Evolutionary conservation across 495 filamentous ascomycete species (phyloP).

Genomic region (Evernia prunastri): DNA sequence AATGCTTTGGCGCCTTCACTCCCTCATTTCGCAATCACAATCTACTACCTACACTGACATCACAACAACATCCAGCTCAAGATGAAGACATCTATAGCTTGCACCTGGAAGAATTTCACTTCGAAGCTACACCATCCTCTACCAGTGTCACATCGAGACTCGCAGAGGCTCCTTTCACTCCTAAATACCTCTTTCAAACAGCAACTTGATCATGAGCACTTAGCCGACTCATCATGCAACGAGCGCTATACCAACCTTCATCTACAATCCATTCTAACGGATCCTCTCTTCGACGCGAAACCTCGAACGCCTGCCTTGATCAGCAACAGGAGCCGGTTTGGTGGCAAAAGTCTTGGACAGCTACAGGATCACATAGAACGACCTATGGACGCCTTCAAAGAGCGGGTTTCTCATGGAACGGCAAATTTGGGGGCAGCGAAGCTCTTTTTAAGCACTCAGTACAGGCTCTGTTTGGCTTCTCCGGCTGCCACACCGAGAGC

Average conservation of each 20-base stretch:
- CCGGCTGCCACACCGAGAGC: slow-evolving; percentile 25
- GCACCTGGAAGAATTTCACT: slow-evolving; percentile 43
- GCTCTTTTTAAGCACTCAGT: slow-evolving; percentile 31
- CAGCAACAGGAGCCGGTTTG: slow-evolving; percentile 11
- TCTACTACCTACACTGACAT: not conserved
- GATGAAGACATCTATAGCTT: slow-evolving; percentile 40
- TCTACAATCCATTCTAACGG: slow-evolving; percentile 60
- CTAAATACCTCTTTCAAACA: slow-evolving; percentile 72
- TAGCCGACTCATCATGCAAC: slow-evolving; percentile 30
- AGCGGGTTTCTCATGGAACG: slow-evolving; percentile 35
- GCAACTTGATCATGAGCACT: slow-evolving; percentile 63
- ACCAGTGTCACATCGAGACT: slow-evolving; percentile 57
- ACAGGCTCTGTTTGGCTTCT: slow-evolving; percentile 28
- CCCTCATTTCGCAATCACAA: not conserved
- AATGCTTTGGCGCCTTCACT: not conserved
- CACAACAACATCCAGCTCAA: not conserved
- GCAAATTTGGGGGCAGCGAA: slow-evolving; percentile 22
- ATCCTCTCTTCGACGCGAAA: slow-evolving; percentile 50
- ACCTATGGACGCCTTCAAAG: slow-evolving; percentile 39
- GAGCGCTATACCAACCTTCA: slow-evolving; percentile 47
- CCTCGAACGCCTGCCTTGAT: slow-evolving; percentile 5
- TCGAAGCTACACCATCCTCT: slow-evolving; percentile 64
- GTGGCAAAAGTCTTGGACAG: slow-evolving; percentile 34
- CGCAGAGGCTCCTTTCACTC: slow-evolving; percentile 58
- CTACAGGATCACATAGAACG: slow-evolving; percentile 33